Conservation (phyloP, 768 basidiomycete genomes). For the Pilatotrama ljubarskyi region DNA sequence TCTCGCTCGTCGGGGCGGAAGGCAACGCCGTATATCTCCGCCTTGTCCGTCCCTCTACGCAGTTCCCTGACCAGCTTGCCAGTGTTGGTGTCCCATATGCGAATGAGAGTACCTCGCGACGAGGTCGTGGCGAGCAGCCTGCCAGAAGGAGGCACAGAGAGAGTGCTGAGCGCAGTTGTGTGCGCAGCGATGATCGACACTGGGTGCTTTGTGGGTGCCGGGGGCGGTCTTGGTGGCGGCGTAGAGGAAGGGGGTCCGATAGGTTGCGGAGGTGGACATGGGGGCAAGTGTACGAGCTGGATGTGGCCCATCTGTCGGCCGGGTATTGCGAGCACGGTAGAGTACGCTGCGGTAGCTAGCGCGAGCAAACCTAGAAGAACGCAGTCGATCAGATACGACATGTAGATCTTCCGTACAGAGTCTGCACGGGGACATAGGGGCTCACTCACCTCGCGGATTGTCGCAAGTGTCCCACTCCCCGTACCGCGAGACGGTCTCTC, state of each 20-base stretch:
- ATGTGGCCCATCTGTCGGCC: slow-evolving; percentile 88
- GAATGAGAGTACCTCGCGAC: slow-evolving; percentile 77
- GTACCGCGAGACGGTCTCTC: slow-evolving; percentile 58
- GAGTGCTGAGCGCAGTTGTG: slow-evolving; percentile 71
- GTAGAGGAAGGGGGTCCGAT: slow-evolving; percentile 56
- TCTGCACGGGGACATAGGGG: not conserved
- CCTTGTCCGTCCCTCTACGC: slow-evolving; percentile 84
- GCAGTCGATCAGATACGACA: not conserved
- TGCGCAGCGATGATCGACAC: slow-evolving; percentile 86
- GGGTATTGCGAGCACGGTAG: slow-evolving; percentile 84
- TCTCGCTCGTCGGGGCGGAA: slow-evolving; percentile 86
- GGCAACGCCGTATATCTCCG: slow-evolving; percentile 87
- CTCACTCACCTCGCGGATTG: slow-evolving; percentile 72
- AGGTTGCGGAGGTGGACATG: slow-evolving; percentile 62
- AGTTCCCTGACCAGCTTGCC: slow-evolving; percentile 80
- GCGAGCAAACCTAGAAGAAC: slow-evolving; percentile 65
- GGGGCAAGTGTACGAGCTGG: slow-evolving; percentile 82
- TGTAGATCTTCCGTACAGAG: not conserved
- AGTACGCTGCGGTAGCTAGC: slow-evolving; percentile 72
- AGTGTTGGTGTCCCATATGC: slow-evolving; percentile 78
- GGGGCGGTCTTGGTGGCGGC: slow-evolving; percentile 53
- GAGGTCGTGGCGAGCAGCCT: slow-evolving; percentile 83
- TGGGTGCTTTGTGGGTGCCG: slow-evolving; percentile 59
- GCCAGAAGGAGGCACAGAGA: slow-evolving; percentile 78
- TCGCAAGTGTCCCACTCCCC: slow-evolving; percentile 87